Percentiles rank a stretch among this genome's conserved stretches.
Evolutionary conservation across 1,139 yeast species (phyloP).

Genomic region (Saccharomyces hybrid): DNA sequence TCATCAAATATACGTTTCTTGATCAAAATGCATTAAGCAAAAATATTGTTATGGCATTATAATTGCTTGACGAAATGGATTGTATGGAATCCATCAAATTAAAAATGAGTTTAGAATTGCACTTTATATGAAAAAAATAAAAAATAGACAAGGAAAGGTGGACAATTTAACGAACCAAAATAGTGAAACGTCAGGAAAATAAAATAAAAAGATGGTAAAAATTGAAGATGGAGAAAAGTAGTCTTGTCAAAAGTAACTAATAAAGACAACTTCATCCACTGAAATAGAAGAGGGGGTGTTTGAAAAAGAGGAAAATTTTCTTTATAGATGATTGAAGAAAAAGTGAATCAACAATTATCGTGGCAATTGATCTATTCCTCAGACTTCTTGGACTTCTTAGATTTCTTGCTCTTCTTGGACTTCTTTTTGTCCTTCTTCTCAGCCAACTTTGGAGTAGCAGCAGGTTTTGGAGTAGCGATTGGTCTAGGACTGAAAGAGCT

Average conservation of each 20-base stretch:
- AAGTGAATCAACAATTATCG: background rate
- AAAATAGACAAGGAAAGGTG: background rate
- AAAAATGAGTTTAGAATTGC: slow-evolving; percentile 1
- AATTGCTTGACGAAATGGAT: slow-evolving; percentile 1
- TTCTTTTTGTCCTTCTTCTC: slow-evolving; percentile 10
- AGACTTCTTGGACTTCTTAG: slow-evolving; percentile 12
- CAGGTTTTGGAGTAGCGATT: slow-evolving; percentile 6
- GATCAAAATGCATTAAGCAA: background rate
- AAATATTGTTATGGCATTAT: background rate
- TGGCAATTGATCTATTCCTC: slow-evolving; percentile 6
- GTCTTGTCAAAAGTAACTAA: background rate
- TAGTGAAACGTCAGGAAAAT: background rate
- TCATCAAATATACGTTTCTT: background rate
- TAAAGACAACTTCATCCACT: background rate
- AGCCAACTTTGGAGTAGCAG: background rate
- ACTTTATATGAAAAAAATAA: background rate
- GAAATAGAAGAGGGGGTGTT: background rate
- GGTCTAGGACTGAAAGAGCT: slow-evolving; percentile 1
- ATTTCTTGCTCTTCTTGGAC: slow-evolving; percentile 8
- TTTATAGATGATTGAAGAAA: slow-evolving; percentile 4
- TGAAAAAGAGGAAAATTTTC: background rate
- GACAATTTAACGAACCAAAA: background rate
- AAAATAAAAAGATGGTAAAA: slow-evolving; percentile 1
- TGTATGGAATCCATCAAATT: background rate
- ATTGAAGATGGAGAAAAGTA: background rate